Evolutionary conservation across 208 protist species (phyloP).

Genomic region (Wallacemonas sp.): DNA sequence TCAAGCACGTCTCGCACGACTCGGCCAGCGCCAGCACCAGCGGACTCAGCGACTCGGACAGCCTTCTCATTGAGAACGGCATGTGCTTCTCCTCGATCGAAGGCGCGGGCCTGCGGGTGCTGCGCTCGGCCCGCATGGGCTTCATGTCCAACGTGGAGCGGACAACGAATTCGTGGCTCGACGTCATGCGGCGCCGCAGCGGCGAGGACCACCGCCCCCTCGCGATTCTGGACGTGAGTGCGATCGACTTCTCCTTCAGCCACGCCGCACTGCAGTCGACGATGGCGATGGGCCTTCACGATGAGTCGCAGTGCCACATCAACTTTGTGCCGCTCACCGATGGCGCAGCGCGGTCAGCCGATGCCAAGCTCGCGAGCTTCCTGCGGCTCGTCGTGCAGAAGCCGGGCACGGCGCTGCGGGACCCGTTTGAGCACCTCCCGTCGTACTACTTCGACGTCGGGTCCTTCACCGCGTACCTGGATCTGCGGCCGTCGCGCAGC

Average conservation of each 20-base stretch:
- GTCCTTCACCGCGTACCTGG: slow-evolving; percentile 56
- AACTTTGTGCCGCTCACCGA: slow-evolving; percentile 58
- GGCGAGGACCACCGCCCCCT: slow-evolving; percentile 42
- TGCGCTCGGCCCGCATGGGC: slow-evolving; percentile 61
- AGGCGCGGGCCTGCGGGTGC: slow-evolving; percentile 51
- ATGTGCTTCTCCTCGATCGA: slow-evolving; percentile 52
- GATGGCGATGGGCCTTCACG: slow-evolving; percentile 53
- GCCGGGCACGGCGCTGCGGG: slow-evolving; percentile 21
- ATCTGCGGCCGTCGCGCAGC: slow-evolving; percentile 24
- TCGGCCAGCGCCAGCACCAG: not conserved
- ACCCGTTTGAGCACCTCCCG: slow-evolving; percentile 47
- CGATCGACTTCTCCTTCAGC: slow-evolving; percentile 69
- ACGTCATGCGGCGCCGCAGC: slow-evolving; percentile 18
- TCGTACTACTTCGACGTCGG: slow-evolving; percentile 53
- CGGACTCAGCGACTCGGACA: slow-evolving; percentile 8
- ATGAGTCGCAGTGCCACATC: slow-evolving; percentile 51
- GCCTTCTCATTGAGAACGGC: slow-evolving; percentile 68
- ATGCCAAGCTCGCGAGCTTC: slow-evolving; percentile 38
- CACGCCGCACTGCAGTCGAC: slow-evolving; percentile 58
- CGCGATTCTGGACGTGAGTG: slow-evolving; percentile 65
- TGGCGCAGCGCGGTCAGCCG: slow-evolving; percentile 33
- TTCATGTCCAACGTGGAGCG: slow-evolving; percentile 58
- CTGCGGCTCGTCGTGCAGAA: slow-evolving; percentile 39
- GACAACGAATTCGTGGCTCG: slow-evolving; percentile 25
- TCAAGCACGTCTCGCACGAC: not conserved